Percentiles rank a stretch among this genome's conserved stretches.
phyloP scores from a whole-genome alignment of 768 basidiomycete genomes.

The Roridomyces roridus region DNA sequence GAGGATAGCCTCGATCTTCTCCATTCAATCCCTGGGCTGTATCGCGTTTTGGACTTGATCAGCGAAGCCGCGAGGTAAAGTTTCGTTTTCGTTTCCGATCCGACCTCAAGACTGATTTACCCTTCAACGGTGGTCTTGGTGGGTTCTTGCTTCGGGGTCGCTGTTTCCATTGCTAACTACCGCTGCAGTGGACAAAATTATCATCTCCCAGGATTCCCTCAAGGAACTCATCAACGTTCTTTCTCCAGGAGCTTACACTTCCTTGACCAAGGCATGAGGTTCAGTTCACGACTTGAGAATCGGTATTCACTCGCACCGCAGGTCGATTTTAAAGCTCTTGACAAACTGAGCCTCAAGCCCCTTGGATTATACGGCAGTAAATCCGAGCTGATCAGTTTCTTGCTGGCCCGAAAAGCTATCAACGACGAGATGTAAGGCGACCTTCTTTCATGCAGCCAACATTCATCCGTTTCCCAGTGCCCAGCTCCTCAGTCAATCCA shows the following conservation, averaged over 20 bases:
- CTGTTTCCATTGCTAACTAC: background rate
- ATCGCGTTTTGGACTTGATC: slow-evolving; percentile 59
- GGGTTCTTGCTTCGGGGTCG: slow-evolving; percentile 3
- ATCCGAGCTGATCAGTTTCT: slow-evolving; percentile 52
- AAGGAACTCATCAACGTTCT: slow-evolving; percentile 53
- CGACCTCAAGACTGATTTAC: background rate
- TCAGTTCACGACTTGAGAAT: background rate
- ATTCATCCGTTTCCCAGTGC: slow-evolving; percentile 9
- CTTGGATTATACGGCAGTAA: slow-evolving; percentile 65
- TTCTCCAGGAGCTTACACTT: slow-evolving; percentile 56
- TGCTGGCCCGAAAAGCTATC: slow-evolving; percentile 42
- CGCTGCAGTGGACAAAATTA: slow-evolving; percentile 63
- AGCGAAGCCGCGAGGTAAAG: slow-evolving; percentile 47
- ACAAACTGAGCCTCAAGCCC: slow-evolving; percentile 51
- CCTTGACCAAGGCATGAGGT: slow-evolving; percentile 47
- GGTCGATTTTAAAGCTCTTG: slow-evolving; percentile 61
- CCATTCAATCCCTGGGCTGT: slow-evolving; percentile 50
- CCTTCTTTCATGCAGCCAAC: background rate
- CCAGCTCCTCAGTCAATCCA: slow-evolving; percentile 8
- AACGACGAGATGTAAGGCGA: slow-evolving; percentile 45
- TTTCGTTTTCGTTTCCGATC: background rate
- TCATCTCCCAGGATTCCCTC: slow-evolving; percentile 61
- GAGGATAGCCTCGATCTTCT: slow-evolving; percentile 22
- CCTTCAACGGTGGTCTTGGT: slow-evolving; percentile 53
- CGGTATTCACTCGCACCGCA: background rate